These are phyloP conservation scores for Mycena pura DNA, from an alignment of 768 basidiomycete genomes.

Conservation along the genomic window DNA sequence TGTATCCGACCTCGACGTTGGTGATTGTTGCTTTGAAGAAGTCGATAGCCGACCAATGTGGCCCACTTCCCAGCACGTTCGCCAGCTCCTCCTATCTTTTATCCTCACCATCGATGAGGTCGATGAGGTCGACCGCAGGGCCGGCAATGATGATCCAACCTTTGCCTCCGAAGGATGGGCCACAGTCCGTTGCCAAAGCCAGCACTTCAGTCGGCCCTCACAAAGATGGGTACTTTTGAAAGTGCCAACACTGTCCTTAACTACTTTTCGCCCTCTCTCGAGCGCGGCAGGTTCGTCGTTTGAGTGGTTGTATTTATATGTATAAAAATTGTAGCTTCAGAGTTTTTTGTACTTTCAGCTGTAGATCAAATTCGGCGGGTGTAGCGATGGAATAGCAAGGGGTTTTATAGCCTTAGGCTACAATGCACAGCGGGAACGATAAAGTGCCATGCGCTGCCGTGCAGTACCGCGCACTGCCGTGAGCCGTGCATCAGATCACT, in stretches of 20 bases:
- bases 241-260: background rate
- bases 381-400: too few species aligned
- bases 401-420: too few species aligned
- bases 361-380: background rate
- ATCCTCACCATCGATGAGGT: too few species aligned
- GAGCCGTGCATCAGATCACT: too few species aligned
- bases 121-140: background rate
- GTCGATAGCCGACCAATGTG: slow-evolving; percentile 14
- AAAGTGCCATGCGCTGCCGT: too few species aligned
- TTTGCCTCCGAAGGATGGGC: background rate
- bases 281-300: background rate
- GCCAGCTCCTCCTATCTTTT: background rate
- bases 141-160: background rate
- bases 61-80: background rate
- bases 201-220: background rate
- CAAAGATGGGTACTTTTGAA: background rate
- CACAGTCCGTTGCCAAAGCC: background rate
- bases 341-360: background rate
- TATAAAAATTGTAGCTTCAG: background rate
- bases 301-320: background rate
- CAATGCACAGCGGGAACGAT: too few species aligned
- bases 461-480: too few species aligned
- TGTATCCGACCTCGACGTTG: slow-evolving; percentile 15
- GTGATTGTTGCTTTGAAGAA: slow-evolving; percentile 16
- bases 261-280: background rate